Evolutionary conservation across 768 basidiomycete species (phyloP), one percentile per base, ranked within the genome.

Genomic region (Lentinula sp.): DNA sequence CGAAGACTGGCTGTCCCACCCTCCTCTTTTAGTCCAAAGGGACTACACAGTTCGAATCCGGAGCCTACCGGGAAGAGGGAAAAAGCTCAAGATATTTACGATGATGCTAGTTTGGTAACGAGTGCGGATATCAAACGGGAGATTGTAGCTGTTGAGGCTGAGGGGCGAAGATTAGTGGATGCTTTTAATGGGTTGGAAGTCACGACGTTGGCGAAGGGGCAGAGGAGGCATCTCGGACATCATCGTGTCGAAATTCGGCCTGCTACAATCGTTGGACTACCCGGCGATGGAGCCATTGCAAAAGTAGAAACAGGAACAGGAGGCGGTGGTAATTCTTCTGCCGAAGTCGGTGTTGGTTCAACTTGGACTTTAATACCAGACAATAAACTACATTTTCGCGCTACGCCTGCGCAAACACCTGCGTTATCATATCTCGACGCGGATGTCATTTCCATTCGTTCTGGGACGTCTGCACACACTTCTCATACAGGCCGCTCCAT

Each of bases 151-250:
- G 82, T 93, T 46, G 89, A 91, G 69, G 84, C 84, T 35, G 90
- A 93, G 68, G 84, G 82, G 5, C 79, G 80, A 63, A 77, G 87
- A 53, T 71, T 92, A 50, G 80, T 91, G 72, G 90, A 92, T 67
- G 89, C 89, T 3, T 92, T 92, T 70, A 89, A 84, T 65, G 88
- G 90, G 8, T 76, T 92, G 42, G 90, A 92, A 70, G 76, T 92
- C 61, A 87, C 80, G 37, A 82, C 86, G 21, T 73, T 91, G 52
- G 84, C 85, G 9, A 79, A 80, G 61, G 67, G 74, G 16, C 79
- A 79, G 51, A 74, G 56, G 16, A 18, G 57, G 10, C 48, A 59
- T 46, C 16, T 35, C 7, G 18, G 57, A 13, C 48, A 59, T 35
- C 31, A 50, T 21, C 40, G 57, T 13, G 43, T 48, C 18, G 45